Evolutionary conservation across 352 stramenopile genomes (phyloP).

Genomic region (Phytophthora pini): DNA sequence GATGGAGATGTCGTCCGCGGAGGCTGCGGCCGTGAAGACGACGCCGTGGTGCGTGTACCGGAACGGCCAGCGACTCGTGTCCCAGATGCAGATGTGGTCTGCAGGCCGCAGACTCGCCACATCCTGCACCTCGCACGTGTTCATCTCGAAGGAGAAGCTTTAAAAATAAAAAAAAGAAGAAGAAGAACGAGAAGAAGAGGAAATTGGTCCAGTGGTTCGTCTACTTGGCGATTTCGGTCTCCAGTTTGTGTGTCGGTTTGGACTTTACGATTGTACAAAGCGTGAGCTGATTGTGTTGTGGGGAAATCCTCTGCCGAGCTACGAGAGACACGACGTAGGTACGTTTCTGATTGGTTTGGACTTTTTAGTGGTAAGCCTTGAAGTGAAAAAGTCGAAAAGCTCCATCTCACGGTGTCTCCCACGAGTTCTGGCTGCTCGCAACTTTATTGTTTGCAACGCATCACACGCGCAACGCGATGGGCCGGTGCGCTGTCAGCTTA

Average conservation of each 20-base stretch:
- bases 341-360: conserved; percentile 12
- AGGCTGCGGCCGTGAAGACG: conserved; percentile 51
- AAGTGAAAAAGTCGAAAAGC: not conserved
- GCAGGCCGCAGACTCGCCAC: conserved; percentile 60
- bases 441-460: conserved; percentile 10
- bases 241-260: conserved; percentile 5
- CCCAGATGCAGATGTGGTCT: conserved; percentile 86
- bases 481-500: not conserved
- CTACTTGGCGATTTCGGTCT: not conserved
- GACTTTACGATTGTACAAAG: not conserved
- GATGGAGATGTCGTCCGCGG: conserved; percentile 59
- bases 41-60: conserved; percentile 83
- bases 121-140: conserved; percentile 67
- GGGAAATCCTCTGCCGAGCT: conserved; percentile 9
- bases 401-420: conserved; percentile 4
- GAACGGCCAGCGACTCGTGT: conserved; percentile 79
- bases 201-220: no score
- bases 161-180: not conserved
- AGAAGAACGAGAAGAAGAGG: no score
- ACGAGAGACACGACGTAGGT: conserved; percentile 9
- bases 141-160: conserved; percentile 39
- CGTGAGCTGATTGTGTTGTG: not conserved
- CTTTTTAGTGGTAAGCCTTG: conserved; percentile 7
- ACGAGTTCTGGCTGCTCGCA: conserved; percentile 12
- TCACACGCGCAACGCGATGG: not conserved